phyloP scores from a whole-genome alignment of 768 basidiomycete species.

The Suillus luteus region DNA sequence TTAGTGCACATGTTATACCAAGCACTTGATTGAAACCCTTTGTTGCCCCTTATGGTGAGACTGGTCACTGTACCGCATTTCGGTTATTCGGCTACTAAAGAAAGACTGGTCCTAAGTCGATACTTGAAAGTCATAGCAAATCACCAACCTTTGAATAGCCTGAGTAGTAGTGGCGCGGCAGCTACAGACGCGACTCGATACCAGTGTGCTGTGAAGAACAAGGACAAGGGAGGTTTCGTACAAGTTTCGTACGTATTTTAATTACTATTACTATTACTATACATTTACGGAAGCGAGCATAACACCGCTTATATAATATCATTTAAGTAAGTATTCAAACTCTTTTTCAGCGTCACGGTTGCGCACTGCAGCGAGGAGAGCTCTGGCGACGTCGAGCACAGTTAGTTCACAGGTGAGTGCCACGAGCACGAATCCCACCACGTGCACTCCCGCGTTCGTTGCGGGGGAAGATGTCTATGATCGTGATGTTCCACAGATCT shows the following conservation, averaged over 20 bases:
- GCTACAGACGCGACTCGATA: background rate
- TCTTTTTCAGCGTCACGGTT: background rate
- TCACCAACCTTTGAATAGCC: background rate
- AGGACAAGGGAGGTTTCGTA: background rate
- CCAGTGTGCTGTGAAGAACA: background rate
- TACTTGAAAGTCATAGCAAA: background rate
- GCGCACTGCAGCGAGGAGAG: slow-evolving; percentile 1
- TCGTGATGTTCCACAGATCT: background rate
- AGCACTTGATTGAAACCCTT: no score
- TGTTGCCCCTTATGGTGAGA: background rate
- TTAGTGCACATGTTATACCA: no score
- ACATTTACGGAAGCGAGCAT: background rate
- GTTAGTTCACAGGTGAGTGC: background rate
- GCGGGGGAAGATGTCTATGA: background rate
- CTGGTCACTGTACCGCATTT: background rate
- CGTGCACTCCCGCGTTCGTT: background rate
- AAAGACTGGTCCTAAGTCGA: background rate
- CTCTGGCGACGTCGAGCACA: slow-evolving; percentile 2
- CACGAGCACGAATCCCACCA: background rate
- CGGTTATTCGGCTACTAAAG: background rate
- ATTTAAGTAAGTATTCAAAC: background rate
- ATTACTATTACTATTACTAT: background rate
- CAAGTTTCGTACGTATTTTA: background rate
- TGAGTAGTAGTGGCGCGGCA: background rate
- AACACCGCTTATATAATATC: background rate